Evolutionary conservation across 1,284 basidiomycete genomes (phyloP).

Genomic region (Rhodotorula sp.): DNA sequence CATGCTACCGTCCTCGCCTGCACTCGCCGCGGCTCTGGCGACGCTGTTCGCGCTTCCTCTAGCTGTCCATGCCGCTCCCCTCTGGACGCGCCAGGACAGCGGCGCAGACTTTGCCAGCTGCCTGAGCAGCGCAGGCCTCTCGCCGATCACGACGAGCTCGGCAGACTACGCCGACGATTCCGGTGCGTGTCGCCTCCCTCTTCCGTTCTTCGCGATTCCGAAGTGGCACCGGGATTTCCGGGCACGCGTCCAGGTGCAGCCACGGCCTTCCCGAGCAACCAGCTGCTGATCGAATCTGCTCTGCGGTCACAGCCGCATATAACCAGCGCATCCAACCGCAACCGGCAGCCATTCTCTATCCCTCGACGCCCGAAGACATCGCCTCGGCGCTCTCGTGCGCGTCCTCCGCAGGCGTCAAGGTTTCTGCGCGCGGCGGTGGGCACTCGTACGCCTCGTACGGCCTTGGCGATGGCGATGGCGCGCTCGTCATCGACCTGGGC

Average conservation of each 20-base stretch:
- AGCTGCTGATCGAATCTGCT: neutral
- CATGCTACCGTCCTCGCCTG: neutral
- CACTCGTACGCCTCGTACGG: slow-evolving; percentile 50
- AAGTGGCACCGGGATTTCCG: slow-evolving; percentile 5
- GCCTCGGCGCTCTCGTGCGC: slow-evolving; percentile 46
- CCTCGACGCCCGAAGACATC: slow-evolving; percentile 41
- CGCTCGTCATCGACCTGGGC: slow-evolving; percentile 42
- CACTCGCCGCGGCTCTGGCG: neutral
- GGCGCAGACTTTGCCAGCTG: slow-evolving; percentile 1
- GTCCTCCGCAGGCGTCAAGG: slow-evolving; percentile 32
- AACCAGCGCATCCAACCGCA: slow-evolving; percentile 50
- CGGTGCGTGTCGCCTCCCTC: neutral
- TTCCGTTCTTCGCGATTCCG: neutral
- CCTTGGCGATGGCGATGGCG: slow-evolving; percentile 46
- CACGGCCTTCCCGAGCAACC: too few species aligned
- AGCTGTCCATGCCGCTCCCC: neutral
- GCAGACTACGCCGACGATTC: neutral
- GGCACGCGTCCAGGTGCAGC: too few species aligned
- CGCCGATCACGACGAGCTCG: slow-evolving; percentile 3
- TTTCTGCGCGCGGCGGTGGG: slow-evolving; percentile 50
- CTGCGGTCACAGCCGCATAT: slow-evolving; percentile 43
- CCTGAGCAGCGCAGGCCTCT: slow-evolving; percentile 1
- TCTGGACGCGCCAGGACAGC: neutral
- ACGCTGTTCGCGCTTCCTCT: neutral
- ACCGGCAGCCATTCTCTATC: slow-evolving; percentile 48